A percentile compares a stretch with the other conserved stretches of the same genome.
phyloP scores from a whole-genome alignment of 441 rosid genomes.

The Theobroma grandiflorum region DNA sequence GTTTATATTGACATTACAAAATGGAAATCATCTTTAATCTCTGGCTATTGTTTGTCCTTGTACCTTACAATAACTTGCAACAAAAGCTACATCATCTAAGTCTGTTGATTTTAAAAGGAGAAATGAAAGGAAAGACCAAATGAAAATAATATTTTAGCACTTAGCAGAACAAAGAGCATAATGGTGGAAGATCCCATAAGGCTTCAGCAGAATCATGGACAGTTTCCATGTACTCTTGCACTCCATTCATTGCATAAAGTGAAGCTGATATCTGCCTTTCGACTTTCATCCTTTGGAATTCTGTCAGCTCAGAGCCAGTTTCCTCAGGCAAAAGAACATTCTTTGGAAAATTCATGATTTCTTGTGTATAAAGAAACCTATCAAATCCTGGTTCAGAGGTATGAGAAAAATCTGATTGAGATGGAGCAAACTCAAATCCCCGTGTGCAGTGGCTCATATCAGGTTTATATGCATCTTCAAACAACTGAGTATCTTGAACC shows the following conservation, averaged over 20 bases:
- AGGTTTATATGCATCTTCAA: conserved; percentile 66
- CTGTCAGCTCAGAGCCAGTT: conserved; percentile 48
- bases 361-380: conserved; percentile 55
- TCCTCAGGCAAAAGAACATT: conserved; percentile 35
- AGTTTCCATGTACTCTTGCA: conserved; percentile 67
- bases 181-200: conserved; percentile 80
- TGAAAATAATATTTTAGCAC: conserved; percentile 4
- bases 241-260: conserved; percentile 70
- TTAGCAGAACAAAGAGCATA: conserved; percentile 47
- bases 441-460: conserved; percentile 57
- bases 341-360: conserved; percentile 50
- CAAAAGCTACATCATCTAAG: conserved; percentile 20
- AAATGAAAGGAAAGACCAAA: neutral
- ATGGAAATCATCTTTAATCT: neutral
- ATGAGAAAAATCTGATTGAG: conserved; percentile 41
- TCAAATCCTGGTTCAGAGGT: conserved; percentile 43
- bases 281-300: conserved; percentile 73
- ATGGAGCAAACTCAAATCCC: conserved; percentile 39
- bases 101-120: neutral
- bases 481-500: conserved; percentile 37
- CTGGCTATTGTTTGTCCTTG: conserved; percentile 23
- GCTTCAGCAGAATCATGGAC: conserved; percentile 59
- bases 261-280: conserved; percentile 82
- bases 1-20: conserved; percentile 15
- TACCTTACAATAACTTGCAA: conserved; percentile 23